Base-by-base conservation (phyloP, 805 yeast genomes). In the Candida piceae region DNA sequence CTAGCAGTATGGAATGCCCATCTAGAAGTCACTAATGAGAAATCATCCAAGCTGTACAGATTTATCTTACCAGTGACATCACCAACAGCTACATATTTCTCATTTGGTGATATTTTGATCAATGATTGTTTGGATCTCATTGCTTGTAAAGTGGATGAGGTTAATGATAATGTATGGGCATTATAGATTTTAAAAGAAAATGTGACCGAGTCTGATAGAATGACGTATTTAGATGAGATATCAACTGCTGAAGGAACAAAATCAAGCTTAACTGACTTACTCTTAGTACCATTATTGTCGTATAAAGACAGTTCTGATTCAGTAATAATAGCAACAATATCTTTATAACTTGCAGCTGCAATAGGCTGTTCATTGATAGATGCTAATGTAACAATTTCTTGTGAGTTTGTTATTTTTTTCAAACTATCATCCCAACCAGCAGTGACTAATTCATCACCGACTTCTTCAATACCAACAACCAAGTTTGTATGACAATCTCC, bases 1-100 rank as follows among this genome's bases (percentile, higher is more conserved):
- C 74, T 78, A 39, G 95, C 81, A 2, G 89, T 84, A 58, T 93
- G 97, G 78, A 86, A 90, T 0, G 95, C 81, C 99, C 99, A 93
- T 56, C 97, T 76, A 0, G 94, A 77, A 2, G 97, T 87, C 25
- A 79, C 71, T 7, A 85, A 63, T 3, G 71, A 48, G 34, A 66
- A 73, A 27, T 77, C 78, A 2, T 57, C 58, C 6, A 78, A 57
- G 45, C 76, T 70, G 60, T 76, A 87, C 25, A 89, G 67, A n/a
- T 80, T 62, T 46, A 88, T 86, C 58, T 90, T 93, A 23, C 98
- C 98, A 36, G 82, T 69, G 5, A 70, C 69, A 52, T 89, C 97
- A 35, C 96, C 97, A 18, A 82, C 84, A 1, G 97, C 97, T 13
- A 83, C 67, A 42, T 64, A 73, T 38, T 67, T 58, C 7, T 76